Evolutionary conservation across 306 rosid species (phyloP).

Genomic region (Dryas drummondii): DNA sequence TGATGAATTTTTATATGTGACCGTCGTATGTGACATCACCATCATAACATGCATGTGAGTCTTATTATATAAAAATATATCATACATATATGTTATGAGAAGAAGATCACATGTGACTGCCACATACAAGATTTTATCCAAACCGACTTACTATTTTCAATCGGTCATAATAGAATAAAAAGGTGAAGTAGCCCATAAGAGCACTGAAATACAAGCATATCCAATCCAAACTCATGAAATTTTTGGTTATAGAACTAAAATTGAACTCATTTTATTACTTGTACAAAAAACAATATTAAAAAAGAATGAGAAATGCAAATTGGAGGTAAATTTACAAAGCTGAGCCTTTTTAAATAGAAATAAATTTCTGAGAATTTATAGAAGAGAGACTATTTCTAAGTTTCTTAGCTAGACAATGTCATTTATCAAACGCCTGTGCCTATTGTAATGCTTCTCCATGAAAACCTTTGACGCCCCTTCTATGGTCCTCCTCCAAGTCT

Average conservation of each 20-base stretch:
- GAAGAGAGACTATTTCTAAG: neutral
- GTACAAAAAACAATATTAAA: neutral
- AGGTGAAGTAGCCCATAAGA: no score
- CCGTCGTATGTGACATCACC: no score
- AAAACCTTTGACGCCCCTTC: slow-evolving; percentile 83
- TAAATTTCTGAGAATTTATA: neutral
- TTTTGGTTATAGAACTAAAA: neutral
- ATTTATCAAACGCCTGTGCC: slow-evolving; percentile 75
- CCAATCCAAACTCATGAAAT: no score
- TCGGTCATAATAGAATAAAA: no score
- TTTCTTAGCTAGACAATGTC: slow-evolving; percentile 50
- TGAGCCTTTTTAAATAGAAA: neutral
- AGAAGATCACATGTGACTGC: no score
- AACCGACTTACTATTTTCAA: no score
- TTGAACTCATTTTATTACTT: neutral
- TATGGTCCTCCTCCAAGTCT: slow-evolving; percentile 84
- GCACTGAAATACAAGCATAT: no score
- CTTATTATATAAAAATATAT: no score
- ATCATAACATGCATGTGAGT: no score
- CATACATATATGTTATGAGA: no score
- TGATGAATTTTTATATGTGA: no score
- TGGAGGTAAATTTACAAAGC: slow-evolving; percentile 7
- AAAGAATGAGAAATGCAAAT: neutral
- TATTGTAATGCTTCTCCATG: slow-evolving; percentile 78
- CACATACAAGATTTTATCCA: no score